Evolutionary conservation across 176 grass and related monocot genomes (phyloP).

Genomic region (Oryza glaberrima): DNA sequence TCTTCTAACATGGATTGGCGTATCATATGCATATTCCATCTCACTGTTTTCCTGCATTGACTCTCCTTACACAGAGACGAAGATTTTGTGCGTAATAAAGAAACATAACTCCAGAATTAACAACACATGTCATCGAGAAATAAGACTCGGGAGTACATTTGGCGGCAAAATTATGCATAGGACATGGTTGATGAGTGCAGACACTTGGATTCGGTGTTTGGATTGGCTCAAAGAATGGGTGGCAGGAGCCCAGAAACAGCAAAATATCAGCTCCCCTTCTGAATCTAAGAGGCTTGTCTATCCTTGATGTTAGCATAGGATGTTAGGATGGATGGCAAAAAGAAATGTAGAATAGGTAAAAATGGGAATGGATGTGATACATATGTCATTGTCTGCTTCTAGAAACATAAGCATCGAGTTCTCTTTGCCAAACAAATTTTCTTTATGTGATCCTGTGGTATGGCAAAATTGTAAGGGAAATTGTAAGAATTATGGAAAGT

Average conservation of each 20-base stretch:
- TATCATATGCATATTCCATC: neutral
- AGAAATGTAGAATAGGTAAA: neutral
- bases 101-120: neutral
- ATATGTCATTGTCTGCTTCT: neutral
- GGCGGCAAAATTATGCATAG: neutral
- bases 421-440: neutral
- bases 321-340: slow-evolving; percentile 17
- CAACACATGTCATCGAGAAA: neutral
- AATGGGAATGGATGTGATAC: slow-evolving; percentile 1
- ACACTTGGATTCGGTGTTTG: neutral
- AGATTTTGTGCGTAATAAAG: slow-evolving; percentile 60
- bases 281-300: neutral
- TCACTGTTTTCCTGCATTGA: neutral
- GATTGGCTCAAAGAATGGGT: slow-evolving; percentile 17
- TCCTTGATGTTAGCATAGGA: neutral
- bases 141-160: slow-evolving; percentile 20
- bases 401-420: neutral
- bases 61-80: slow-evolving; percentile 53
- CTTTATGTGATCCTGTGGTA: neutral
- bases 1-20: neutral
- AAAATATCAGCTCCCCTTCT: neutral
- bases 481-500: neutral
- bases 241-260: neutral
- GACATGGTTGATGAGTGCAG: neutral
- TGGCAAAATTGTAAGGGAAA: neutral